A percentile compares a stretch with the other conserved stretches of the same genome.
Conservation (phyloP, 2,329 filamentous ascomycete genomes). For the Ophiostoma quercus region DNA sequence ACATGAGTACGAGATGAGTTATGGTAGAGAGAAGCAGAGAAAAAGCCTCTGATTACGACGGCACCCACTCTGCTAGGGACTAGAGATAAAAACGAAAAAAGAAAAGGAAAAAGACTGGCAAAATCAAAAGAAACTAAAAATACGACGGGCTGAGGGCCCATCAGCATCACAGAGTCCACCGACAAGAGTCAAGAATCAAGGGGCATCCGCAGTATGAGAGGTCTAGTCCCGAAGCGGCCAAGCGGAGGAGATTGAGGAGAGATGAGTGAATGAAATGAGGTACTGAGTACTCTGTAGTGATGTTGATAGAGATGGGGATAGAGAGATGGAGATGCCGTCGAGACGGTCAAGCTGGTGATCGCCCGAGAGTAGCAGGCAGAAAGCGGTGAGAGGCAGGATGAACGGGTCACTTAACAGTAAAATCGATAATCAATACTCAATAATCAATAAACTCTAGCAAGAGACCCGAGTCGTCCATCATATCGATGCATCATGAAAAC, state of each 20-base stretch:
- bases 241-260: not conserved
- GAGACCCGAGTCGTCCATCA: not conserved
- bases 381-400: not conserved
- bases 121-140: not conserved
- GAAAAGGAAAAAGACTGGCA: not conserved
- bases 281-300: not conserved
- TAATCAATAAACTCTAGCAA: not conserved
- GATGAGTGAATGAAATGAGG: slow-evolving; percentile 1
- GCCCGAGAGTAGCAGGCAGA: not conserved
- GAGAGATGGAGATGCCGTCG: not conserved
- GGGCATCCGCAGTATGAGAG: not conserved
- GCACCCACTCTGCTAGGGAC: not conserved
- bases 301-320: no score
- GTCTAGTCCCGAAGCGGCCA: slow-evolving; percentile 8
- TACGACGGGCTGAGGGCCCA: slow-evolving; percentile 8
- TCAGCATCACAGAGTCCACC: not conserved
- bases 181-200: not conserved
- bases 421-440: not conserved
- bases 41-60: slow-evolving; percentile 6
- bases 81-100: not conserved
- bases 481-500: slow-evolving; percentile 4
- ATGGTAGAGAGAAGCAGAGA: not conserved
- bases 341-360: slow-evolving; percentile 3
- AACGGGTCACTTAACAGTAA: not conserved
- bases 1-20: not conserved